Conservation (phyloP, 1,139 yeast genomes). For the Diutina scorzettiae region DNA sequence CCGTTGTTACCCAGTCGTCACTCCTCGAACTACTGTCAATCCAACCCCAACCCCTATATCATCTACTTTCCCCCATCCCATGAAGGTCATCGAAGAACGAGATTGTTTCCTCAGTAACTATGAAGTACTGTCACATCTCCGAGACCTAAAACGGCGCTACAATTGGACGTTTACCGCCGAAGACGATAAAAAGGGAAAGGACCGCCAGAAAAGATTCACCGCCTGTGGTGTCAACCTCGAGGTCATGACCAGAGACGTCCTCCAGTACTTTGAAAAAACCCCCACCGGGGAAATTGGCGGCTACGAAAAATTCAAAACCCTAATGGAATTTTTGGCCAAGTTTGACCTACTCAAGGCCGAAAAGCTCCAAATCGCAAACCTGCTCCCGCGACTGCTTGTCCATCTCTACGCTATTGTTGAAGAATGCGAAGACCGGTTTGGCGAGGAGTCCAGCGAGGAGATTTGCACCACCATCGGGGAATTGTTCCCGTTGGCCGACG, state of each 20-base stretch:
- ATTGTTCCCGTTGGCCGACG: conserved; percentile 37
- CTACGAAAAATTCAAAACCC: conserved; percentile 35
- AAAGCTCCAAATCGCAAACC: conserved; percentile 70
- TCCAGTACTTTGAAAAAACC: conserved; percentile 34
- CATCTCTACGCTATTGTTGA: conserved; percentile 72
- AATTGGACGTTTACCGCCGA: conserved; percentile 33
- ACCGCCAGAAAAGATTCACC: conserved; percentile 29
- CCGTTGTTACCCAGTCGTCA: no score
- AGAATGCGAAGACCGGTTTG: conserved; percentile 79
- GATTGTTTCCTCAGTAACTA: conserved; percentile 59
- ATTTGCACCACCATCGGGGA: conserved; percentile 39
- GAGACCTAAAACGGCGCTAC: conserved; percentile 35
- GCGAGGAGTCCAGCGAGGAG: conserved; percentile 45
- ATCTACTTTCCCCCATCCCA: conserved; percentile 11
- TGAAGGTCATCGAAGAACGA: conserved; percentile 35
- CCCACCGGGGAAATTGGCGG: conserved; percentile 32
- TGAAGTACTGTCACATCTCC: conserved; percentile 56
- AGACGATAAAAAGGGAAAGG: conserved; percentile 23
- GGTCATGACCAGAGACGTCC: conserved; percentile 52
- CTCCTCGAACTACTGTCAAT: no score
- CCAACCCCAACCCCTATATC: neutral
- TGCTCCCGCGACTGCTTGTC: conserved; percentile 70
- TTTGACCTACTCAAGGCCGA: conserved; percentile 70
- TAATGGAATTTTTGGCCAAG: conserved; percentile 40
- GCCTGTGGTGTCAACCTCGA: conserved; percentile 45